Percentiles rank a stretch among this genome's conserved stretches.
Evolutionary conservation across 2,329 filamentous ascomycete species (phyloP).

Genomic region (Sporothrix globosa): DNA sequence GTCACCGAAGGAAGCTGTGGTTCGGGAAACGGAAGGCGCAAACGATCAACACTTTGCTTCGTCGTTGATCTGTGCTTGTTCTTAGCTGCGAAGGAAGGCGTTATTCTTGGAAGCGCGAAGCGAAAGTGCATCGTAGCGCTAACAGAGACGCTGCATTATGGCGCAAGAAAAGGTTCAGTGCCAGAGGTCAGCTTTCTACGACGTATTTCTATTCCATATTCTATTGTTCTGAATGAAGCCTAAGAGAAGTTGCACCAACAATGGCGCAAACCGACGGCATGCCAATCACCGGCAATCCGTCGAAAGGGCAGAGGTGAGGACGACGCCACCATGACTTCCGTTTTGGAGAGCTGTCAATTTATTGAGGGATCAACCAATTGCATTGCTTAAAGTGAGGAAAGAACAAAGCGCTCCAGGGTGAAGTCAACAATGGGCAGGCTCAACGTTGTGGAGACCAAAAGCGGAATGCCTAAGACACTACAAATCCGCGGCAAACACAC

Average conservation of each 20-base stretch:
- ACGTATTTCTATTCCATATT: background rate
- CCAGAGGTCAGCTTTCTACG: background rate
- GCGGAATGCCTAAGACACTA: background rate
- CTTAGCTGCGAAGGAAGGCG: conserved; percentile 16
- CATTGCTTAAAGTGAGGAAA: conserved; percentile 1
- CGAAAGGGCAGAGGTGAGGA: background rate
- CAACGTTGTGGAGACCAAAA: background rate
- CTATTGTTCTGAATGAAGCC: background rate
- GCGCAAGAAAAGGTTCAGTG: background rate
- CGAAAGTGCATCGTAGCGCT: background rate
- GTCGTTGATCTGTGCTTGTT: conserved; percentile 2
- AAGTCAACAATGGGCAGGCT: conserved; percentile 4
- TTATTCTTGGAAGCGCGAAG: background rate
- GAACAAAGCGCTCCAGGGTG: background rate
- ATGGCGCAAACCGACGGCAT: background rate
- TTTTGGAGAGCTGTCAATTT: background rate
- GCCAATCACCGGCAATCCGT: background rate
- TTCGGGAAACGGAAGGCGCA: conserved; percentile 12
- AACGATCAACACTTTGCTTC: conserved; percentile 19
- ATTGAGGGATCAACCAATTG: conserved; percentile 10
- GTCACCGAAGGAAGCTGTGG: background rate
- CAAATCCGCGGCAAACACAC: too few species aligned
- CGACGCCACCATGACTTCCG: background rate
- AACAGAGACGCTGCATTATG: background rate
- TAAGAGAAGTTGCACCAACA: background rate